Evolutionary conservation across 208 protist genomes (phyloP), one percentile per base, ranked within the genome.

Genomic region (Tritrichomonas musculus): DNA sequence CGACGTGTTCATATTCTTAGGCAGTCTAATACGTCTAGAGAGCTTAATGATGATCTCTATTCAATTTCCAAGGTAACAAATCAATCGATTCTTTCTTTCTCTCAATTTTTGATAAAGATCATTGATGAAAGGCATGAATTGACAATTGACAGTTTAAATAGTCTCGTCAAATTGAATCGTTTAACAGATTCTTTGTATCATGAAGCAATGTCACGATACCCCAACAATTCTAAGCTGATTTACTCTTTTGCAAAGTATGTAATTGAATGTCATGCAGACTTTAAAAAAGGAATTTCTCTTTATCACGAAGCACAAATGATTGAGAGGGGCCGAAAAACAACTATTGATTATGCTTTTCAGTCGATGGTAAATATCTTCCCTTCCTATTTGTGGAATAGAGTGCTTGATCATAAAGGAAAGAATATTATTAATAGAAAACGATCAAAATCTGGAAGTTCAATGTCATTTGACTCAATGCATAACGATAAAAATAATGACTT

Each of bases 281-380:
- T 88, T 49, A 17, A 88, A 57, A 27, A 39, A 41, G 77, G 77
- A 11, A 47, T 36, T 13, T 25, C 53, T n/a, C 39, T 27, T 44
- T 57, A 53, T n/a, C 39, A 57, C 20, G 57, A 27, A 57, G 77
- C 47, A 8, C 27, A 57, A 39, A n/a, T 14, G 14, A 57, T 88
- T 8, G 41, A 88, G n/a, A 53, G n/a, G 41, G 77, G 77, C 17
- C 13, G 0, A 88, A 33, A 88, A n/a, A 57, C 27, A 27, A 14
- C 41, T 57, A 57, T 88, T 88, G 77, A 88, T 50, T 53, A 53
- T 60, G 77, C 77, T 39, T 88, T 57, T 39, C 4, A 33, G 57
- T 88, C 77, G 57, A 60, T 88, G 41, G 47, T 88, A 13, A 88
- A 88, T 50, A 39, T 53, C 33, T 88, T 57, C 47, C 77, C 77